Base-by-base conservation (phyloP, 768 basidiomycete genomes). In the Mycena capillaripes region DNA sequence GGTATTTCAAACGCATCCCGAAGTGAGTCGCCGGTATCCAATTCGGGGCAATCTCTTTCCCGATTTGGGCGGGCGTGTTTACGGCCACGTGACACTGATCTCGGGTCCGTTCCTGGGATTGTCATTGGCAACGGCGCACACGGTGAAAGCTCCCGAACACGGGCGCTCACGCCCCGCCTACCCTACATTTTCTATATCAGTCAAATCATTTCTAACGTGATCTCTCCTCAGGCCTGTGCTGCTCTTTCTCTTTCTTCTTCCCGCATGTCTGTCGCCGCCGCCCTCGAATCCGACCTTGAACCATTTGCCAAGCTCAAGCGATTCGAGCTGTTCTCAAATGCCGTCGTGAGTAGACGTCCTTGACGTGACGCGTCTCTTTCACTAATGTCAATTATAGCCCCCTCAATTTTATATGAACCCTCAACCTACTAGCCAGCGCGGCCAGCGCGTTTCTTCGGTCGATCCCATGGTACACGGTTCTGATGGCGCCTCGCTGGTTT, bases 211-310 rank as follows among this genome's bases (percentile, higher is more conserved):
- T 55, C 57, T 64, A 9, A 64, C 46, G 32, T 40, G 40, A 65
- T 61, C 9, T 10, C 36, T 59, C 30, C 50, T 10, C 81, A 93
- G 91, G 92, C 91, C 38, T 82, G 83, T 62, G 81, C 84, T 67
- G 88, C 88, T 55, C 89, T 92, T 67, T 83, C 86, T 40, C 84
- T 91, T 68, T 85, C 88, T 44, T 81, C 82, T 46, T 81, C 85
- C 60, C 79, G 84, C 74, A 83, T 91, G 76, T 82, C 86, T 32
- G 83, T 88, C 44, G 80, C 86, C 17, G 84, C 91, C 52, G 92
- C 91, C 38, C 87, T 92, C 57, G 91, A 92, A 78, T 80, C 80
- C 64, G 91, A 93, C 76, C 84, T 93, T 44, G 88, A 91, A 76
- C 90, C 91, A 11, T 86, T 91, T 67, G 81, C 86, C 63, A 91